A percentile compares a stretch with the other conserved stretches of the same genome.
phyloP scores from a whole-genome alignment of 352 stramenopile genomes.

The Phytophthora litchii region DNA sequence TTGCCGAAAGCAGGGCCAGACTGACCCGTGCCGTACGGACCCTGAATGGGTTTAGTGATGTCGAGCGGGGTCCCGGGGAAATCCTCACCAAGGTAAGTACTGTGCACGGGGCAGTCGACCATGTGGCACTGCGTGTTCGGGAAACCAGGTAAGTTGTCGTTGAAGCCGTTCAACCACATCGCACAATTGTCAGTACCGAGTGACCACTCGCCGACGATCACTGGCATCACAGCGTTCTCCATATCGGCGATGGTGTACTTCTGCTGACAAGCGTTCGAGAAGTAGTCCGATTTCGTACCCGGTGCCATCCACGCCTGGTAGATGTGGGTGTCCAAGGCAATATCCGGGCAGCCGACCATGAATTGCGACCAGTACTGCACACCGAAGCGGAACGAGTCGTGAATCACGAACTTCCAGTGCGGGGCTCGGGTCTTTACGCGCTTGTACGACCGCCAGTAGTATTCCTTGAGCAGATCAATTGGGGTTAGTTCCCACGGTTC shows the following conservation, averaged over 20 bases:
- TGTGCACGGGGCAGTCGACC: constrained; percentile 74
- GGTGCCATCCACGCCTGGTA: constrained; percentile 91
- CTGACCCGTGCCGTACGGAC: constrained; percentile 7
- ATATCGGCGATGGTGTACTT: constrained; percentile 84
- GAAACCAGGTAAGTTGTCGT: constrained; percentile 37
- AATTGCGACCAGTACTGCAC: constrained; percentile 53
- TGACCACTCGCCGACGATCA: constrained; percentile 96
- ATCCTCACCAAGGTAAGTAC: constrained; percentile 70
- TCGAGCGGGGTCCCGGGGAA: constrained; percentile 20
- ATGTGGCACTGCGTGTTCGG: constrained; percentile 90
- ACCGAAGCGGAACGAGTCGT: constrained; percentile 93
- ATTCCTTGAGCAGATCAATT: constrained; percentile 91
- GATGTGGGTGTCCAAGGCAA: constrained; percentile 95
- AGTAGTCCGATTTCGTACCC: constrained; percentile 77
- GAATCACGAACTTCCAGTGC: constrained; percentile 95
- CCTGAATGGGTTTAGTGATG: constrained; percentile 6
- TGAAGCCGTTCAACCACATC: constrained; percentile 84
- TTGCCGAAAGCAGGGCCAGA: constrained; percentile 61
- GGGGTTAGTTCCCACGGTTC: constrained; percentile 95
- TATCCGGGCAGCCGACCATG: constrained; percentile 87
- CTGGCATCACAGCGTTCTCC: constrained; percentile 46
- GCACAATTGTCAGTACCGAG: constrained; percentile 83
- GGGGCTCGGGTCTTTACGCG: constrained; percentile 90
- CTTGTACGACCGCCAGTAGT: constrained; percentile 96
- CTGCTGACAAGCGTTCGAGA: constrained; percentile 87